These are phyloP conservation scores for Pseudoturritis turrita DNA, from an alignment of 345 rosid species.

Conservation along the genomic window DNA sequence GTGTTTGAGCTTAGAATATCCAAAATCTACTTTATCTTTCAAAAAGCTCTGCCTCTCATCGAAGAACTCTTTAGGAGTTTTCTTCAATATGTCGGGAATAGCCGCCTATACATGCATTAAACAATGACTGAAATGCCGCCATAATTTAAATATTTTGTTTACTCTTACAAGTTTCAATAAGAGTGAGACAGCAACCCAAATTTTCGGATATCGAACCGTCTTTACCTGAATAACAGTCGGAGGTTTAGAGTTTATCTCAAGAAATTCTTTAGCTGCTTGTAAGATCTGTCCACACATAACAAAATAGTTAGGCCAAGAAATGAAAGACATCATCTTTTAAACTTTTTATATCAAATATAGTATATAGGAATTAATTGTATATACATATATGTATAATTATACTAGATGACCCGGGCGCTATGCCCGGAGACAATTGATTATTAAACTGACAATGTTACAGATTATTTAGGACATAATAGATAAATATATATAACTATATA, in stretches of 20 bases:
- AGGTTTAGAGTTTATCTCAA: constrained; percentile 35
- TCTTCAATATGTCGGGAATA: constrained; percentile 51
- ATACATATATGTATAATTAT: no score
- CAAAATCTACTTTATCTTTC: constrained; percentile 40
- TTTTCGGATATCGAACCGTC: not conserved
- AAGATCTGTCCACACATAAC: constrained; percentile 33
- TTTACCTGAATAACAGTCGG: constrained; percentile 50
- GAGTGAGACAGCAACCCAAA: not conserved
- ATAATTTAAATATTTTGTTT: not conserved
- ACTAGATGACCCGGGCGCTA: no score
- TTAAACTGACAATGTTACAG: no score
- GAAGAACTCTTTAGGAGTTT: constrained; percentile 56
- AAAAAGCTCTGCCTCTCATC: constrained; percentile 26
- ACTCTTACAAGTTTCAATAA: not conserved
- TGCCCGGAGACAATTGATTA: no score
- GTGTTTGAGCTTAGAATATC: constrained; percentile 37
- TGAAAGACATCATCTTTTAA: not conserved
- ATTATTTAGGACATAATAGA: no score
- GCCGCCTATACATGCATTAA: constrained; percentile 54
- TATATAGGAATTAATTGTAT: not conserved
- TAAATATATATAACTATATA: no score
- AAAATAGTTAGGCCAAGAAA: not conserved
- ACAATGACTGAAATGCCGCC: not conserved
- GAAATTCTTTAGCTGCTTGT: constrained; percentile 31
- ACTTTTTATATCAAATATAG: not conserved